phyloP scores from a whole-genome alignment of 768 basidiomycete genomes.

The Boletus rufocinnamomeus region DNA sequence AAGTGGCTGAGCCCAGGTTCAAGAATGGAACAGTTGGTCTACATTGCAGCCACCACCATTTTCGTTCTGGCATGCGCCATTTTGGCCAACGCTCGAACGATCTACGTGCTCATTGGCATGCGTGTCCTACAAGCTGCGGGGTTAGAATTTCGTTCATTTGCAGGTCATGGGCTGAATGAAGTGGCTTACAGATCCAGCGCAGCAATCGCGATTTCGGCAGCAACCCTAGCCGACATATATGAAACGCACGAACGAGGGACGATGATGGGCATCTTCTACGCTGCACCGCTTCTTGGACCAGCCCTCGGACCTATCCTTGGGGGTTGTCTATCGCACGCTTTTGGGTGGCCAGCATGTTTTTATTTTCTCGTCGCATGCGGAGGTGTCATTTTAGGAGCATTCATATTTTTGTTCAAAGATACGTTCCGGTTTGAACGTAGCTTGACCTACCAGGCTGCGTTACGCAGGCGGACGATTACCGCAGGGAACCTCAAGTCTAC shows the following conservation, averaged over 20 bases:
- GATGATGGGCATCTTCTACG: conserved; percentile 81
- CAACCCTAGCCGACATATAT: conserved; percentile 77
- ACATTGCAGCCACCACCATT: conserved; percentile 51
- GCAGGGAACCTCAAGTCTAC: conserved; percentile 21
- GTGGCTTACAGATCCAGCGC: conserved; percentile 53
- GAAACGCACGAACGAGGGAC: conserved; percentile 73
- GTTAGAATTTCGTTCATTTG: conserved; percentile 36
- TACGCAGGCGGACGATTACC: conserved; percentile 45
- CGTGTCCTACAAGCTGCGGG: conserved; percentile 69
- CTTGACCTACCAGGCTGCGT: conserved; percentile 69
- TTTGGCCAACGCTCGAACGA: conserved; percentile 55
- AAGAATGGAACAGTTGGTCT: conserved; percentile 45
- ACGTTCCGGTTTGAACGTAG: conserved; percentile 85
- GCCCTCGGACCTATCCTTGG: conserved; percentile 74
- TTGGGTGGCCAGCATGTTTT: conserved; percentile 80
- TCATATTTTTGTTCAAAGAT: conserved; percentile 73
- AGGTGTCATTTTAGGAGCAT: conserved; percentile 53
- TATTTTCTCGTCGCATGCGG: conserved; percentile 77
- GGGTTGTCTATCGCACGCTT: conserved; percentile 62
- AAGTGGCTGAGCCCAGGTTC: not conserved
- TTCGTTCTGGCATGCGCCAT: conserved; percentile 58
- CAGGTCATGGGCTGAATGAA: conserved; percentile 3
- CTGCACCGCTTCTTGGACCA: conserved; percentile 75
- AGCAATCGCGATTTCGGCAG: conserved; percentile 71
- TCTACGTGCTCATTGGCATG: conserved; percentile 63